Conservation (phyloP, 148 eudicot species). For the Diospyros lotus region DNA sequence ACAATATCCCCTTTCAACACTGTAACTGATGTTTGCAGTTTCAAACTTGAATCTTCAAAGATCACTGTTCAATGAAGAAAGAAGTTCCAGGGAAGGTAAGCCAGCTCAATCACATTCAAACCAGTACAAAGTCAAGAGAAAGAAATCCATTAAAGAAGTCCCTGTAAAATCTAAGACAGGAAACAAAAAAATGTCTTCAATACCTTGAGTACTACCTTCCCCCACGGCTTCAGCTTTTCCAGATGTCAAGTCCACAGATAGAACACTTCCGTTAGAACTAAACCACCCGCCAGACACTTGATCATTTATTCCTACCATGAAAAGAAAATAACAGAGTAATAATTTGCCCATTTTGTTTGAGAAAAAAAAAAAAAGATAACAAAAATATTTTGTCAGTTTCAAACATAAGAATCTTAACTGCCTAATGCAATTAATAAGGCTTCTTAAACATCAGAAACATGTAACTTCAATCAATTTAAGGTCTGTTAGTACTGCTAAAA, state of each 20-base stretch:
- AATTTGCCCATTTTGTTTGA: neutral
- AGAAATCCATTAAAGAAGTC: slow-evolving; percentile 2
- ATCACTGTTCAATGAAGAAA: slow-evolving; percentile 33
- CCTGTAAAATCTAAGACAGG: neutral
- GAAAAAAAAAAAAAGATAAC: slow-evolving; percentile 1
- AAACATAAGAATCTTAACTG: neutral
- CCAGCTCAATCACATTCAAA: neutral
- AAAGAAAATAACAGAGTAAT: neutral
- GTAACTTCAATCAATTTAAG: neutral
- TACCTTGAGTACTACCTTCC: slow-evolving; percentile 63
- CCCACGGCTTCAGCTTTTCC: slow-evolving; percentile 75
- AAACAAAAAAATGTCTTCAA: neutral
- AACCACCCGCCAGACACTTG: slow-evolving; percentile 58
- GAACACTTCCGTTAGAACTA: slow-evolving; percentile 56
- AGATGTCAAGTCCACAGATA: slow-evolving; percentile 48
- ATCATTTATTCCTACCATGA: slow-evolving; percentile 36
- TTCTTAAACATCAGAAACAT: slow-evolving; percentile 2
- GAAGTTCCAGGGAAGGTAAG: neutral
- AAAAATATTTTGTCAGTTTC: neutral
- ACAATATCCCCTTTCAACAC: slow-evolving; percentile 50
- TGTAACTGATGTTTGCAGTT: slow-evolving; percentile 58
- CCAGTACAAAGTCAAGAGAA: neutral
- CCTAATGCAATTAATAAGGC: neutral
- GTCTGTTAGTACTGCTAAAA: neutral
- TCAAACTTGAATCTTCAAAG: slow-evolving; percentile 47